Evolutionary conservation across 148 eudicot genomes (phyloP), one percentile per base, ranked within the genome.

Genomic region (Camellia japonica): DNA sequence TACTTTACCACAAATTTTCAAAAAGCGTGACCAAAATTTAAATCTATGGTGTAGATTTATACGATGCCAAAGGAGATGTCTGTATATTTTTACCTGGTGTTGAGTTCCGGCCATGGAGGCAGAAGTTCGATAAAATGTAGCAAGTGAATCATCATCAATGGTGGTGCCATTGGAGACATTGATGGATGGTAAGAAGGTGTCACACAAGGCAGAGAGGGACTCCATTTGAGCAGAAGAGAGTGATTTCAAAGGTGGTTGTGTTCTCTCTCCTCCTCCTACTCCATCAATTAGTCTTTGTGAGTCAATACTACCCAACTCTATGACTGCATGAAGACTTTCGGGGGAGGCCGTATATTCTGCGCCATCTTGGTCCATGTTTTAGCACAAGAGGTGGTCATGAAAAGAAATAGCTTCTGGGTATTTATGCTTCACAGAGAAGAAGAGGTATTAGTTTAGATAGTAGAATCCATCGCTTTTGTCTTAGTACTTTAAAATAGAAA

Each of bases 101-200:
- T 87, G 90, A 76, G 91, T 88, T 60, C 90, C 89, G 7, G 82
- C 76, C 86, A 85, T 82, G 58, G 92, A 84, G 47, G 93, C 89
- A 5, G 96, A 89, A 42, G 91, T 87, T 49, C 74, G 84, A 30
- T 61, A 88, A 79, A 87, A 88, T 13, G 63, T 63, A 3, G 78
- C 73, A 18, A 79, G 47, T 0, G 86, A 82, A 42, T 84, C 82
- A 46, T 81, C 83, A 38, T 38, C 43, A 5, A 59, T 77, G 38
- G 38, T 30, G 68, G 55, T 15, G 51, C 13, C 51, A 2, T 80
- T 68, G 4, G 84, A 84, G n/a, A 80, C 64, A 13, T 86, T 75
- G 5, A 91, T 65, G 23, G 88, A 79, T 8, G 94, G 90, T 65
- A 91, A 55, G 69, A 88, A 76, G 63, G 94, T 87, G 89, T 91